Conservation (phyloP, 805 yeast genomes). For the Yarrowia porcina region DNA sequence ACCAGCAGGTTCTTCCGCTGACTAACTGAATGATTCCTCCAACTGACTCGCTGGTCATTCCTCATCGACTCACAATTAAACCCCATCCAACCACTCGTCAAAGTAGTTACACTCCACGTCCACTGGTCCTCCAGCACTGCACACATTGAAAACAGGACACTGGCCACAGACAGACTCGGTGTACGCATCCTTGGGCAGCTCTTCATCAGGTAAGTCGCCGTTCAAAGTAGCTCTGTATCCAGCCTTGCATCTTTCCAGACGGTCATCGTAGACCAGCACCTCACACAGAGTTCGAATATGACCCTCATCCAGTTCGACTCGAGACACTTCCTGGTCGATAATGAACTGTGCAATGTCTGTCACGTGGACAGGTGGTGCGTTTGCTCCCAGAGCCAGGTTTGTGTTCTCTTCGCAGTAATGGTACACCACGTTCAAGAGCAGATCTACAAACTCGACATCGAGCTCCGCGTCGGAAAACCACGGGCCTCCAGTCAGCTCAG, state of each 20-base stretch:
- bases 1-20: no score
- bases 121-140: constrained; percentile 37
- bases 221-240: constrained; percentile 45
- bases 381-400: constrained; percentile 48
- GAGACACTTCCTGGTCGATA: constrained; percentile 65
- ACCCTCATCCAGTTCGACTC: constrained; percentile 67
- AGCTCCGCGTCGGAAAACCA: constrained; percentile 97
- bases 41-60: no score
- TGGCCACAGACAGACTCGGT: constrained; percentile 39
- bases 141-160: constrained; percentile 36
- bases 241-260: constrained; percentile 60
- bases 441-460: constrained; percentile 89
- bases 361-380: constrained; percentile 62
- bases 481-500: constrained; percentile 97
- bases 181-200: constrained; percentile 27
- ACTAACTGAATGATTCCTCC: no score
- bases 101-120: constrained; percentile 37
- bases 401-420: constrained; percentile 54
- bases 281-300: constrained; percentile 84
- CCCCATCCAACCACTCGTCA: constrained; percentile 38
- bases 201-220: constrained; percentile 26
- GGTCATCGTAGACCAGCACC: constrained; percentile 83
- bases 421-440: constrained; percentile 82
- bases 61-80: no score
- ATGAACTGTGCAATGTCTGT: constrained; percentile 64